These are phyloP conservation scores for Cryptosporidium muris DNA, from an alignment of 169 alveolate species.

Conservation along the genomic window DNA sequence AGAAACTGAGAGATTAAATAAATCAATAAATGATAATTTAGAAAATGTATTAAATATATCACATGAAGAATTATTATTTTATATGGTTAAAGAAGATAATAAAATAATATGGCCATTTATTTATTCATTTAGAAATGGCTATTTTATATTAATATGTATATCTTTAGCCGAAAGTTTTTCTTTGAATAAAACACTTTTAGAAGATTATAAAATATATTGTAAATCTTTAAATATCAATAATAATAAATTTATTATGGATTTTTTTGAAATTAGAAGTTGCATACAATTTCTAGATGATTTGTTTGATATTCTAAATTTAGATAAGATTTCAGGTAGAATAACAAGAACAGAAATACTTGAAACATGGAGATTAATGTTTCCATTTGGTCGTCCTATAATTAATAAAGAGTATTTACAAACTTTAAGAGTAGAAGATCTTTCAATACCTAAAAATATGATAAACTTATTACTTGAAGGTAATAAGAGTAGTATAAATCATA, in stretches of 20 bases:
- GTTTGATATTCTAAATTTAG: background rate
- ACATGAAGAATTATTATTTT: background rate
- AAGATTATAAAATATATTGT: background rate
- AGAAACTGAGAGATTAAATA: constrained; percentile 5
- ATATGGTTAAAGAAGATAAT: constrained; percentile 8
- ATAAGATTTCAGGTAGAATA: background rate
- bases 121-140: constrained; percentile 25
- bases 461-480: background rate
- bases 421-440: background rate
- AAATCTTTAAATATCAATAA: background rate
- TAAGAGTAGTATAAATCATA: background rate
- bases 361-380: constrained; percentile 40
- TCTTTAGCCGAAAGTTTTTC: constrained; percentile 27
- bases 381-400: constrained; percentile 43
- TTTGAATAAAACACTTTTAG: background rate
- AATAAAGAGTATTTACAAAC: constrained; percentile 10
- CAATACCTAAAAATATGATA: constrained; percentile 7
- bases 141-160: constrained; percentile 13
- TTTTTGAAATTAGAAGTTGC: constrained; percentile 23
- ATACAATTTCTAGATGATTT: constrained; percentile 41
- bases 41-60: constrained; percentile 4
- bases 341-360: background rate
- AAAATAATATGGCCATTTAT: constrained; percentile 46
- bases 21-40: background rate
- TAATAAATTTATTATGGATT: background rate